Evolutionary conservation across 169 alveolate species (phyloP).

Genomic region (Haemoproteus tartakovskyi): DNA sequence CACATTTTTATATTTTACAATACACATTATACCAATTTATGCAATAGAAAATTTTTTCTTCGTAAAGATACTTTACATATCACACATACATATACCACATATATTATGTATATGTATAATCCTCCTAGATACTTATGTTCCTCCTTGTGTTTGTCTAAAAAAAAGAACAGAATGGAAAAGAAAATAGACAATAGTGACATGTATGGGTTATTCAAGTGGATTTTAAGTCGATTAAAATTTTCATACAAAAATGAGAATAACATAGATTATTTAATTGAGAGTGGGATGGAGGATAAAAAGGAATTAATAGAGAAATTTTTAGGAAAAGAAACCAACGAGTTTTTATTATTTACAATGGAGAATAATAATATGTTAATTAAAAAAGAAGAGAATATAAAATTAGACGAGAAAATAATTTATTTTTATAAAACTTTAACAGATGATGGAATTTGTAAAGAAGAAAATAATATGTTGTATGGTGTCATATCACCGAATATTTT

Average conservation of each 20-base stretch:
- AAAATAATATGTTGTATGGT: conserved; percentile 45
- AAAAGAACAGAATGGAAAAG: conserved; percentile 31
- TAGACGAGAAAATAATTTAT: conserved; percentile 56
- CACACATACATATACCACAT: too few relatives aligned
- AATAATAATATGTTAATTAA: conserved; percentile 28
- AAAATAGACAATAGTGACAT: conserved; percentile 13
- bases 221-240: conserved; percentile 23
- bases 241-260: conserved; percentile 44
- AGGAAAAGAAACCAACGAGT: conserved; percentile 18
- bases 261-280: conserved; percentile 30
- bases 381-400: conserved; percentile 62
- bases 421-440: conserved; percentile 35
- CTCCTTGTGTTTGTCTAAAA: neutral
- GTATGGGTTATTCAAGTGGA: conserved; percentile 39
- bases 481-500: conserved; percentile 53
- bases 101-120: too few relatives aligned
- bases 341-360: conserved; percentile 31
- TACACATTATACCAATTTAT: too few relatives aligned
- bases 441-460: conserved; percentile 12
- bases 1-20: too few relatives aligned
- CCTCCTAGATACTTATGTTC: neutral
- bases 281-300: conserved; percentile 20
- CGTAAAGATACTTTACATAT: too few relatives aligned
- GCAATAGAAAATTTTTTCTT: too few relatives aligned
- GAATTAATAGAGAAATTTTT: conserved; percentile 21